Percentiles rank a stretch among this genome's conserved stretches.
Conservation (phyloP, 495 filamentous ascomycete genomes). For the Amphirosellinia nigrospora region DNA sequence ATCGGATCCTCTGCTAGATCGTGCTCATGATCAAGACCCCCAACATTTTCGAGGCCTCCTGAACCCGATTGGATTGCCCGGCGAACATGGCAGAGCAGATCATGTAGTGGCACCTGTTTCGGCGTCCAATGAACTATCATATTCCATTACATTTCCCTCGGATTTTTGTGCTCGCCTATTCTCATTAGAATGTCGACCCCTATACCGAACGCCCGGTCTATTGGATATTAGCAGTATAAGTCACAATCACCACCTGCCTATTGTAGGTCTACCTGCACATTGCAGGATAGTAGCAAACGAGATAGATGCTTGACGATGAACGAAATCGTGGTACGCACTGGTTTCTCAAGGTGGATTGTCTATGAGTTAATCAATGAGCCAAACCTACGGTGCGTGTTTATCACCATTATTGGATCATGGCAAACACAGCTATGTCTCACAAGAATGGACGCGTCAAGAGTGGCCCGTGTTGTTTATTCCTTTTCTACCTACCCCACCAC, state of each 20-base stretch:
- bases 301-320: neutral
- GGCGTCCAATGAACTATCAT: neutral
- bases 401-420: neutral
- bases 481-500: neutral
- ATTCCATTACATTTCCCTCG: no score
- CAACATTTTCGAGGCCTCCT: no score
- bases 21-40: no score
- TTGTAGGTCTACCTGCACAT: neutral
- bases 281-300: neutral
- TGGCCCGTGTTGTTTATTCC: neutral
- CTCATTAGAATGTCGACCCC: neutral
- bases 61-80: neutral
- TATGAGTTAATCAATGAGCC: neutral
- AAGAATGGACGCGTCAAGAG: neutral
- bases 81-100: neutral
- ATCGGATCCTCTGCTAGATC: no score
- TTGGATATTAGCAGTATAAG: neutral
- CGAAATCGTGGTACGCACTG: no score
- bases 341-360: neutral
- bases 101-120: neutral
- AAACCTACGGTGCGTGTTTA: neutral
- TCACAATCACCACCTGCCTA: neutral
- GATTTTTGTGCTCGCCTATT: no score
- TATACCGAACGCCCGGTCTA: neutral
- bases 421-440: conserved; percentile 1